Base-by-base conservation (phyloP, 164 flowering plant genomes). In the Chimonanthus praecox region DNA sequence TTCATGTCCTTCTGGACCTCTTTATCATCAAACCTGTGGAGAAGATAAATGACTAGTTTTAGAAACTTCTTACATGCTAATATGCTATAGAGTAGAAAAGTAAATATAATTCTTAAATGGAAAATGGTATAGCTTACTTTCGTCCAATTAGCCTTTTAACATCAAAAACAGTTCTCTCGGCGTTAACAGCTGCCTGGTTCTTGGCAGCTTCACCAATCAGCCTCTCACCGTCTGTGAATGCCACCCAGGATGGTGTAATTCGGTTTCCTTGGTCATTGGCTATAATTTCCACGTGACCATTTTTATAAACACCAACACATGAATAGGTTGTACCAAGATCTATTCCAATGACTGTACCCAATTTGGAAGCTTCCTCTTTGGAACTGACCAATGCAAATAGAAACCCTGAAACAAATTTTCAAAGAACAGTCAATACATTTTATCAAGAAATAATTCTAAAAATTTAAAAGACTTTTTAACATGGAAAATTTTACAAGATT, bases 201-300 rank as follows among this genome's bases (percentile, higher is more conserved):
- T 87, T 87, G 2, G 90, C 90, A 8, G 88, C 94, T 86, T 91
- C 94, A 69, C 94, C 94, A 43, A 90, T 87, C 79, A 92, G 75
- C 64, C 97, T 88, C 85, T 92, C 94, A 65, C 74, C 58, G 74
- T 89, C 90, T 20, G 94, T 89, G 87, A 91, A 91, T 16, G 86
- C 93, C 69, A 92, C 94, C 97, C 97, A 92, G 6, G 97, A 90
- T 18, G 97, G 97, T 60, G 93, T 90, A 62, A 92, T 92, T 44
- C 97, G 89, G 79, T 92, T 92, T 62, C 97, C 94, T 70, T 90
- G 94, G 80, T 92, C 97, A 74, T 92, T 92, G 74, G 97, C 97
- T 83, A 92, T 90, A 64, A 92, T 92, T 71, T 92, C 94, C 9
- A 90, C 95, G 82, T 87, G 92, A 44, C 92, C 94, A 21, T 88